These are phyloP conservation scores for Pisolithus sp. DNA, from an alignment of 768 basidiomycete genomes.

Conservation along the genomic window DNA sequence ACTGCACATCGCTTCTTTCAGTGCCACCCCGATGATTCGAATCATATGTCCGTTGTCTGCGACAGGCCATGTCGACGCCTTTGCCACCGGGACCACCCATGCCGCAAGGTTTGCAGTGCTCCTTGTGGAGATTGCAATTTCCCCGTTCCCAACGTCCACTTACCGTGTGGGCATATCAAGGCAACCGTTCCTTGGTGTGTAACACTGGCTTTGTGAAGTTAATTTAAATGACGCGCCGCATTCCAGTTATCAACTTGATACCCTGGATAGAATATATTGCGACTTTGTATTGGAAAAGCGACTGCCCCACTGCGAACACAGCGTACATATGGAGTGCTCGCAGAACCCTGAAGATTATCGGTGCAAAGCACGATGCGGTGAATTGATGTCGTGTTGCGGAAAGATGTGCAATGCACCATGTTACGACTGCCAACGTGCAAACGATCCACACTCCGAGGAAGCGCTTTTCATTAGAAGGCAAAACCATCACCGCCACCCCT, in stretches of 20 bases:
- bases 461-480: conserved; percentile 17
- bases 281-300: conserved; percentile 34
- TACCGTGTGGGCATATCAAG: conserved; percentile 55
- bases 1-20: conserved; percentile 15
- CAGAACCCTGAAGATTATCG: conserved; percentile 31
- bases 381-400: conserved; percentile 46
- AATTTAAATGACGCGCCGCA: not conserved
- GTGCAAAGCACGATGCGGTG: conserved; percentile 40
- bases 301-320: conserved; percentile 52
- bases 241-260: conserved; percentile 41
- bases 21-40: conserved; percentile 58
- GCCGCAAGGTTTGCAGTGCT: conserved; percentile 42
- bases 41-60: conserved; percentile 45
- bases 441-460: not conserved
- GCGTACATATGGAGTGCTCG: conserved; percentile 40
- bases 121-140: conserved; percentile 51
- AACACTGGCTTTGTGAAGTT: not conserved
- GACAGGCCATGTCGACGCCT: conserved; percentile 42
- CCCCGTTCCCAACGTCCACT: conserved; percentile 35
- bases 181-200: conserved; percentile 45
- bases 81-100: conserved; percentile 55
- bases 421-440: conserved; percentile 37
- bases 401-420: conserved; percentile 45
- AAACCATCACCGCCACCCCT: conserved; percentile 41
- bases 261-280: conserved; percentile 40